phyloP scores from a whole-genome alignment of 805 yeast genomes.

The Saccharomycopsis olivae region DNA sequence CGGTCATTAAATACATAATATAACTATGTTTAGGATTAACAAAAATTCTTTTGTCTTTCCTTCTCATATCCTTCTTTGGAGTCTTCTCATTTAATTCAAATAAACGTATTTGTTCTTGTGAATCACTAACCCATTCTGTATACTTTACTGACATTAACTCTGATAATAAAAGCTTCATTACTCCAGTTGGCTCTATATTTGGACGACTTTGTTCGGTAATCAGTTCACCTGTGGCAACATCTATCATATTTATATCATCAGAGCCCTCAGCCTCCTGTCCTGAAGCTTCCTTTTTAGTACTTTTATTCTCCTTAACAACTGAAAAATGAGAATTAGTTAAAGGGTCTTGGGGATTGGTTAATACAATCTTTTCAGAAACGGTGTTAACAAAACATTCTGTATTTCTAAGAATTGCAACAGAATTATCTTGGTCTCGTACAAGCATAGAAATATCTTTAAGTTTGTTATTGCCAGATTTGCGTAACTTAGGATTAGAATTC shows the following conservation, averaged over 20 bases:
- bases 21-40: constrained; percentile 52
- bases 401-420: constrained; percentile 35
- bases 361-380: not conserved
- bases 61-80: constrained; percentile 21
- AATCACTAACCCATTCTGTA: constrained; percentile 25
- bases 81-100: constrained; percentile 17
- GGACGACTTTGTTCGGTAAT: not conserved
- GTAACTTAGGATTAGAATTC: constrained; percentile 4
- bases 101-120: constrained; percentile 19
- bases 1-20: constrained; percentile 56
- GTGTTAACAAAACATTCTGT: constrained; percentile 33
- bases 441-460: not conserved
- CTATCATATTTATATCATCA: constrained; percentile 20
- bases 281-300: not conserved
- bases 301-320: not conserved
- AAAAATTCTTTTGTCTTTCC: constrained; percentile 25
- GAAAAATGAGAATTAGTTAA: not conserved
- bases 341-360: not conserved
- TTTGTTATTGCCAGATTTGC: constrained; percentile 28
- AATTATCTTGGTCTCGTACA: constrained; percentile 37
- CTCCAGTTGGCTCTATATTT: constrained; percentile 32
- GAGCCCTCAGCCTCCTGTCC: not conserved
- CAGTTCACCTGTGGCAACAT: constrained; percentile 19
- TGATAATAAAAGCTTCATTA: constrained; percentile 50
- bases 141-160: constrained; percentile 46